Base-by-base conservation (phyloP, 106 monocot species). In the Dioscorea alata region DNA sequence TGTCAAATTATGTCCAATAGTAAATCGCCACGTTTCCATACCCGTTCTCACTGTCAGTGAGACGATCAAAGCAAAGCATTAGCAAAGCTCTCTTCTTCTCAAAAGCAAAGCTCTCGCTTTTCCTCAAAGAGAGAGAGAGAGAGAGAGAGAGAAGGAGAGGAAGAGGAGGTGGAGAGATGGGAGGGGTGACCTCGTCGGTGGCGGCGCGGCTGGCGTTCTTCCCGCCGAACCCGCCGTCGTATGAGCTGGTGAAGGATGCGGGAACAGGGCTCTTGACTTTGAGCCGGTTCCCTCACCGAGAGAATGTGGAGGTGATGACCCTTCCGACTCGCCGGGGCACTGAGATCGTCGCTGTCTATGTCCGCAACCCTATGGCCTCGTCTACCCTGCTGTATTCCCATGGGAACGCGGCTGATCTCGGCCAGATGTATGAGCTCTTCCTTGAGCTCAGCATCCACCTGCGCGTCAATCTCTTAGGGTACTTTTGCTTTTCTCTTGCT, bases 191-290 rank as follows among this genome's bases (percentile, higher is more conserved):
- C 22, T 66, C 66, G 50, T 22, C 66, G 49, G 23, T 66, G n/a
- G 66, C 66, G 49, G 66, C 66, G 66, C 50, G 24, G 49, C 48
- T 66, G 42, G 66, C 66, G 13, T 66, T 66, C 66, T 66, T 66
- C 50, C 66, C 66, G 50, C 66, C 66, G 17, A 50, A 18, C 23
- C 66, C 66, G 66, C 66, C 66, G 66, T 50, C 66, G 66, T 66
- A 66, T 50, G 48, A 34, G 49, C 21, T 59, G 59, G 59, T 23
- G 59, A 23, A 12, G 20, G 42, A 48, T 4, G 66, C 25, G 13
- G 50, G 23, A 13, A 18, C n/a, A 2, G 66, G 23, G 15, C 2
- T 13, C 18, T 49, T 14, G 49, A 49, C 7, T 49, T 50, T 66
- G 48, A 48, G 21, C 50, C 34, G 34, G 66, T 42, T 42, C 2